Base-by-base conservation (phyloP, 148 eudicot genomes). In the Drosera capensis region DNA sequence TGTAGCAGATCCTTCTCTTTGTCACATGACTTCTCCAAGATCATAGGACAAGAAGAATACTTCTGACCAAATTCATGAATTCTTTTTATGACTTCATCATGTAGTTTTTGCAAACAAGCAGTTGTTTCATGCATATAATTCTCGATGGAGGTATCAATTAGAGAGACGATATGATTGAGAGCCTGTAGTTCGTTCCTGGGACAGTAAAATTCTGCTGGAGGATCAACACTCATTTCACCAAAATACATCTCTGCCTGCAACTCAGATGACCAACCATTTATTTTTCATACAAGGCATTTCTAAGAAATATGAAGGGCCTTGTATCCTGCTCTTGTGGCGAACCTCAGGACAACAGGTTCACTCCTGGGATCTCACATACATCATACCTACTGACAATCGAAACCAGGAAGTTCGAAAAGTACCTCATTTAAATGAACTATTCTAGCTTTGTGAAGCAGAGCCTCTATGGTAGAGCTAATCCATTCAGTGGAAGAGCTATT, bases 111-210 rank as follows among this genome's bases (percentile, higher is more conserved):
- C 25, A 73, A 28, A 17, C 64, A 34, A 42, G 45, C 42, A 46
- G 63, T 38, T 6, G 40, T 37, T 17, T 24, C 15, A 22, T 20
- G 56, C 38, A 20, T 45, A 52, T 38, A 45, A 43, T 52, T 66
- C 46, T 61, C 54, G 23, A 28, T 31, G 51, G 41, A 35, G 42
- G 22, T 63, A 74, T 78, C 70, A 51, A 80, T 58, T 40, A 42
- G 63, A 43, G 67, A 62, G 46, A 84, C 52, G 45, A 80, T 42
- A 48, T 43, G 59, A 58, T 80, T 72, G 45, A 90, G 69, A 48
- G 95, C 78, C 65, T 84, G 87, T 53, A 84, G 54, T 60, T 90
- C 99, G 57, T 84, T 84, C 58, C 84, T 68, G 25, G 75, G 73
- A 70, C 85, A 73, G 59, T 39, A 55, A 46, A 59, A 56, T 39